Percentiles rank a stretch among this genome's conserved stretches.
phyloP scores from a whole-genome alignment of 2,329 filamentous ascomycete genomes.

The Monosporascus sp. region DNA sequence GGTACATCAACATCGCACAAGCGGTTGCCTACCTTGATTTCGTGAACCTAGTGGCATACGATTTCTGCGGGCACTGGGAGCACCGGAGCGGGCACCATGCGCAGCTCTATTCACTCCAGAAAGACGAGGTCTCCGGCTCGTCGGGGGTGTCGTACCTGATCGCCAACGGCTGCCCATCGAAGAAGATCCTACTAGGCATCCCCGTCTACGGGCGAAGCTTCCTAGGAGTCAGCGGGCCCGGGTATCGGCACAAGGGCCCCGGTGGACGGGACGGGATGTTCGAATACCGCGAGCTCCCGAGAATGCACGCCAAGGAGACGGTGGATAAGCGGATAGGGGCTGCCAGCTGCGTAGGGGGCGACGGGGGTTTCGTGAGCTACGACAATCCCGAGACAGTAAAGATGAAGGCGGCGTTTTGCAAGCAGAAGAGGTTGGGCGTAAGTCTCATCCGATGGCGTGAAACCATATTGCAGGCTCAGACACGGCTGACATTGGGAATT shows the following conservation, averaged over 20 bases:
- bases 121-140: slow-evolving; percentile 60
- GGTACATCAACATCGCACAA: slow-evolving; percentile 60
- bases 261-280: slow-evolving; percentile 65
- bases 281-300: slow-evolving; percentile 66
- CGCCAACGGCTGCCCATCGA: slow-evolving; percentile 58
- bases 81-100: slow-evolving; percentile 66
- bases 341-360: slow-evolving; percentile 65
- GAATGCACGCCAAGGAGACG: slow-evolving; percentile 54
- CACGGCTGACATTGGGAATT: neutral
- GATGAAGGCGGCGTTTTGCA: slow-evolving; percentile 69
- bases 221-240: slow-evolving; percentile 57
- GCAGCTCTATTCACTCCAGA: slow-evolving; percentile 60
- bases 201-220: slow-evolving; percentile 74
- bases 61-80: slow-evolving; percentile 70
- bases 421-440: slow-evolving; percentile 62
- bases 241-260: slow-evolving; percentile 51
- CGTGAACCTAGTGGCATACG: slow-evolving; percentile 76
- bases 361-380: slow-evolving; percentile 74
- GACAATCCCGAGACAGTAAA: slow-evolving; percentile 72
- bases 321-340: slow-evolving; percentile 63
- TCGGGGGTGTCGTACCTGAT: slow-evolving; percentile 61
- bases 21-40: slow-evolving; percentile 64
- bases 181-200: slow-evolving; percentile 70
- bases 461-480: neutral
- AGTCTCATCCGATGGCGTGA: slow-evolving; percentile 19